phyloP scores from a whole-genome alignment of 129 eudicot species.

The Glebionis coronaria region DNA sequence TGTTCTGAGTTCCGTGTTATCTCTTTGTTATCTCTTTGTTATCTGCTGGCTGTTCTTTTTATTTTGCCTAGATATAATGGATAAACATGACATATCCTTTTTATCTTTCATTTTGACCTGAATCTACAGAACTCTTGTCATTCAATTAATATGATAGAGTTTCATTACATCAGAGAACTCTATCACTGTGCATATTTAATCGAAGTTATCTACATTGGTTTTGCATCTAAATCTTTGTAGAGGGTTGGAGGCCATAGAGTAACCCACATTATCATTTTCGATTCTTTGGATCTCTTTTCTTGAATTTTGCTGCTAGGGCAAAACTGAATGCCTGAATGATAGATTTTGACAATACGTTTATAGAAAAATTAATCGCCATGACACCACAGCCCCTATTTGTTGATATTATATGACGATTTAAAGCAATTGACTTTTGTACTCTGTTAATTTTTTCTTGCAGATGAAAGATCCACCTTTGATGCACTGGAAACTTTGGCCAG shows the following conservation, averaged over 20 bases:
- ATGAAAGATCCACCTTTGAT: constrained; percentile 70
- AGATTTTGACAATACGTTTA: too few relatives aligned
- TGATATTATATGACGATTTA: background rate
- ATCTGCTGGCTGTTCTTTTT: constrained; percentile 1
- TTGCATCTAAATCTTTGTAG: background rate
- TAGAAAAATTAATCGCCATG: background rate
- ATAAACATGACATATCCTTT: background rate
- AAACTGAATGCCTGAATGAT: too few relatives aligned
- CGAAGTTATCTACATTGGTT: constrained; percentile 13
- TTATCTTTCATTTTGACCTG: background rate
- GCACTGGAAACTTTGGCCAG: constrained; percentile 90
- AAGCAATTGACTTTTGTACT: constrained; percentile 11
- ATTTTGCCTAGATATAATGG: background rate
- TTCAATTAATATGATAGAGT: background rate
- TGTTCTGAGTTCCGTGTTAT: constrained; percentile 1
- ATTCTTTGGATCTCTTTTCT: background rate
- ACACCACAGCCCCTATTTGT: constrained; percentile 9
- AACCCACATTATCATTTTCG: background rate
- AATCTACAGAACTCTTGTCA: background rate
- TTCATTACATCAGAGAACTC: background rate
- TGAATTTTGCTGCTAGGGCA: background rate
- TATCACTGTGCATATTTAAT: background rate
- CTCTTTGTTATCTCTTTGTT: constrained; percentile 14
- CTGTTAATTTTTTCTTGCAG: constrained; percentile 37
- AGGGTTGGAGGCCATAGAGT: constrained; percentile 11